A percentile compares a stretch with the other conserved stretches of the same genome.
Evolutionary conservation across 1,139 yeast species (phyloP).

Genomic region (Hyphopichia buzzinii): DNA sequence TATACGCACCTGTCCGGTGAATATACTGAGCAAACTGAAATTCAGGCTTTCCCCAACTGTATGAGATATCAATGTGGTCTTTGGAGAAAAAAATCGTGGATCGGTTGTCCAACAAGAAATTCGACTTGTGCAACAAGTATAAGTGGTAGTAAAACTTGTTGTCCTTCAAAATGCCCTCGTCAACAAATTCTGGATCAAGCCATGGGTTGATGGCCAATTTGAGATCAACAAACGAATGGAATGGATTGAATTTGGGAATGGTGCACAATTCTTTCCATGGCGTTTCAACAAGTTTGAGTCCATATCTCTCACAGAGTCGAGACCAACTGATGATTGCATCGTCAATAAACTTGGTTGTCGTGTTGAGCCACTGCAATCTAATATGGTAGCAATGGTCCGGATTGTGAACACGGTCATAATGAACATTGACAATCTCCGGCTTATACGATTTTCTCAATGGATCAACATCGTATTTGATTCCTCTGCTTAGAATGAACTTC

Average conservation of each 20-base stretch:
- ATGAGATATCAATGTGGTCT: conserved; percentile 56
- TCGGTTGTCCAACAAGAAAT: conserved; percentile 79
- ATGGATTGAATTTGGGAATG: conserved; percentile 75
- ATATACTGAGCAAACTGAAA: conserved; percentile 86
- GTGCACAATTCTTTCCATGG: conserved; percentile 88
- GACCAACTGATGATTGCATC: conserved; percentile 83
- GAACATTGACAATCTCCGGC: conserved; percentile 78
- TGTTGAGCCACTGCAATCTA: conserved; percentile 87
- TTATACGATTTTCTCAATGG: conserved; percentile 68
- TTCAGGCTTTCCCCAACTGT: conserved; percentile 89
- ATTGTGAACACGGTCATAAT: conserved; percentile 88
- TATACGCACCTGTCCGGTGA: conserved; percentile 83
- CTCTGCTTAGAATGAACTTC: conserved; percentile 49
- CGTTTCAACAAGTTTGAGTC: conserved; percentile 82
- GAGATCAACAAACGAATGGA: conserved; percentile 79
- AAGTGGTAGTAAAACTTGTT: conserved; percentile 62
- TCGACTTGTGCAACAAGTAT: conserved; percentile 62
- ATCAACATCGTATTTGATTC: conserved; percentile 74
- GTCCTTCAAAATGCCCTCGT: conserved; percentile 41
- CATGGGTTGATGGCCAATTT: conserved; percentile 66
- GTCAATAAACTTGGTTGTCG: conserved; percentile 86
- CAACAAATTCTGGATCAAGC: conserved; percentile 55
- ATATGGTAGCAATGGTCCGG: conserved; percentile 95
- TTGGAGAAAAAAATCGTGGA: conserved; percentile 62
- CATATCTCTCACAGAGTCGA: conserved; percentile 81